Evolutionary conservation across 257 asterid species (phyloP), one percentile per base, ranked within the genome.

Genomic region (Schizonepeta tenuifolia): DNA sequence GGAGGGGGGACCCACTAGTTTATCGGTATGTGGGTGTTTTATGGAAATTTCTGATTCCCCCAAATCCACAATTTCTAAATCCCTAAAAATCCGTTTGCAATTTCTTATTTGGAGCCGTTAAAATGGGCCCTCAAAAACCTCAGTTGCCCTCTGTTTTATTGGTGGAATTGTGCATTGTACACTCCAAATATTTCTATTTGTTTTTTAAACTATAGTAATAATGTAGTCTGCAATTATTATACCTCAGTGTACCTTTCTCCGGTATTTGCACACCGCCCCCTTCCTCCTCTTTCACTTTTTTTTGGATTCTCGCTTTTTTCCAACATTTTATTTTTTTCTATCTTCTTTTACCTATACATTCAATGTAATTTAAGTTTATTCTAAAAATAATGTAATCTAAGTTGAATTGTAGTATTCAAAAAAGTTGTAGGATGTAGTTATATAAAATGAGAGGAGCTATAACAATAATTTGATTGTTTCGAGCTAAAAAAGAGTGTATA

Each of bases 1-100:
- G 67, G 66, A 20, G 9, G 72, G 9, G 72, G 80, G 67, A 20
- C 76, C 77, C 76, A 3, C 47, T 54, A 56, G 28, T 77, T 78
- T 78, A 75, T 78, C 66, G 44, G 75, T 75, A 82, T 75, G 83
- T 75, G 80, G 85, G 83, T 76, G 85, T 85, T 77, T 82, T 81
- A 54, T 80, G 82, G 71, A 69, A 66, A 79, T 67, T 60, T 73
- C 53, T 74, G 83, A 82, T 80, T 79, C 82, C 76, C 67, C 74
- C 69, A 59, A 47, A 64, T 72, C 70, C 75, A 63, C 70, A 75
- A 57, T 74, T 57, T 75, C 47, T 78, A 78, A 75, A 83, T 65
- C 73, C 81, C 77, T 24, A 64, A 49, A 67, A 79, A 80, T 77
- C 73, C 76, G 69, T 61, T 26, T 64, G 62, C 77, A 71, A 40